Base-by-base conservation (phyloP, 1,139 yeast species). In the Debaryomyces udenii region DNA sequence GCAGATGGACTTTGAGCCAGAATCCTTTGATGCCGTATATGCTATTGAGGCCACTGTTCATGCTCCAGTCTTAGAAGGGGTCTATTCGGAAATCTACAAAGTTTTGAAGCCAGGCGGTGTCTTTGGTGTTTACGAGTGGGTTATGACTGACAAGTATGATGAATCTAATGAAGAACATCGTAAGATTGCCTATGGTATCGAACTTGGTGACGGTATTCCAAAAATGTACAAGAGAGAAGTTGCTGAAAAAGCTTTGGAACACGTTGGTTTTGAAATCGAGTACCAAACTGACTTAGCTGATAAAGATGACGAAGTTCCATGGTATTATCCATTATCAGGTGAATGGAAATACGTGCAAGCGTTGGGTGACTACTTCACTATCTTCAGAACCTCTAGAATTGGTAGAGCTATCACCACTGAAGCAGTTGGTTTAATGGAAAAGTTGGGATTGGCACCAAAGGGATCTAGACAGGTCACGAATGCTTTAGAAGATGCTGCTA, bases 41-140 rank as follows among this genome's bases (percentile, higher is more conserved):
- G 98, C 99, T 46, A 93, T 93, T 61, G 99, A 93, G 74, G 99
- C 99, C 44, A 93, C 99, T 33, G 96, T 90, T 46, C 99, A 93
- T 62, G 99, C 99, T 20, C 99, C 99, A 46, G 87, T 83, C 37
- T 80, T 94, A 59, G 96, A 90, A 68, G 97, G 97, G 61, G 99
- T 94, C 43, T 93, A 93, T 68, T 76, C 88, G 43, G 96, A 93
- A 74, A 93, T 94, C 61, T 93, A 81, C 80, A 88, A 90, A 63
- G 97, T 89, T 24, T 79, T 93, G 67, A 93, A 93, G 72, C 99
- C 98, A 53, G 97, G 99, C 62, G 99, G 99, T 64, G 80, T 78
- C 38, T 93, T 93, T 55, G 99, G 98, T 64, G 98, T 93, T 44
- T 93, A 93, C 74, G 99, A 93, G 72, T 93, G 99, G 99, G 98